Evolutionary conservation across 768 basidiomycete genomes (phyloP).

Genomic region (Leccinellum rugosiceps): DNA sequence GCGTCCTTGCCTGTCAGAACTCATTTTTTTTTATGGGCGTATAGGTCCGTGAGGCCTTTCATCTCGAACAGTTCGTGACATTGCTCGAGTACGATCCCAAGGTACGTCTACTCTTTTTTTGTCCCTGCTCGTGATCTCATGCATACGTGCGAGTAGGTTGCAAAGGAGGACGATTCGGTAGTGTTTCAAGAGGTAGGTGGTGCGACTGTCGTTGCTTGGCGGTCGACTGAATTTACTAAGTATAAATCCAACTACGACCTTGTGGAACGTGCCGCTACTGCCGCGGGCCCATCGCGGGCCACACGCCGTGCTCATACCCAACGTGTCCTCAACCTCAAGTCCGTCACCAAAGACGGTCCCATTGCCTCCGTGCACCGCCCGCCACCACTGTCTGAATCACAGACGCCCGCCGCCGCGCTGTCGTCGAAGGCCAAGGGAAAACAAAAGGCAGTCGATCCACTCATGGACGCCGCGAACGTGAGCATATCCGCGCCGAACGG

Average conservation of each 20-base stretch:
- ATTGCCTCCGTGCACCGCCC: conserved; percentile 4
- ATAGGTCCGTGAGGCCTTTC: conserved; percentile 85
- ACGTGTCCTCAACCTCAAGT: conserved; percentile 44
- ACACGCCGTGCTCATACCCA: conserved; percentile 61
- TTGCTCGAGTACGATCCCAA: conserved; percentile 76
- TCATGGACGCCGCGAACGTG: conserved; percentile 5
- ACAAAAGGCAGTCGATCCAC: conserved; percentile 26
- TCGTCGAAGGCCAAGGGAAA: conserved; percentile 33
- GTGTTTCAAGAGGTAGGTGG: conserved; percentile 71
- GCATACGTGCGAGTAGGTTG: conserved; percentile 43
- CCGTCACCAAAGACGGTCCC: conserved; percentile 16
- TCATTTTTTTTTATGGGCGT: neutral
- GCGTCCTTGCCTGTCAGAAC: neutral
- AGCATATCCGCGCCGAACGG: conserved; percentile 16
- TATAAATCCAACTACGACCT: conserved; percentile 65
- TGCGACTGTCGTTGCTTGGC: neutral
- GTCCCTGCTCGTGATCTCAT: neutral
- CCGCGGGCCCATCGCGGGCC: conserved; percentile 49
- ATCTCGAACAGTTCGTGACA: conserved; percentile 77
- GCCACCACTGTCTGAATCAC: conserved; percentile 1
- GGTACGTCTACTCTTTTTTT: neutral
- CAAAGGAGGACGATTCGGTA: conserved; percentile 66
- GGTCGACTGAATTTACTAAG: conserved; percentile 29
- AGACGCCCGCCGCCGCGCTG: neutral
- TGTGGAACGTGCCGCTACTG: conserved; percentile 41